phyloP scores from a whole-genome alignment of 2,329 filamentous ascomycete species.

The Rugonectria rugulosa region DNA sequence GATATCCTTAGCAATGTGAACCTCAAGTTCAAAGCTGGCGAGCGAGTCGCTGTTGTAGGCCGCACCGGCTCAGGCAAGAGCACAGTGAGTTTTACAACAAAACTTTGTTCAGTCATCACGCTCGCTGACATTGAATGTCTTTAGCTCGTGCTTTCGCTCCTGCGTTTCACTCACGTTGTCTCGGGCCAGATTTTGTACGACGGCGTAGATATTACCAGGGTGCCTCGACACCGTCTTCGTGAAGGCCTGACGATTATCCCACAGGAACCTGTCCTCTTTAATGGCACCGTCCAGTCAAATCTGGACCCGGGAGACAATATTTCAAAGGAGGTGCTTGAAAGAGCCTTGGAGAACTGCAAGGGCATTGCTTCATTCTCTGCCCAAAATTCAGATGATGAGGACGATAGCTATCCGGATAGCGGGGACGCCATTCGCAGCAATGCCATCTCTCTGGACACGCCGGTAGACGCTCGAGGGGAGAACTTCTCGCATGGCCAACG shows the following conservation, averaged over 20 bases:
- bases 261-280: slow-evolving; percentile 66
- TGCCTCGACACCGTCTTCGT: slow-evolving; percentile 59
- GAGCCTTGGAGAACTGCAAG: slow-evolving; percentile 68
- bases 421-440: slow-evolving; percentile 20
- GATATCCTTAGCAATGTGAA: slow-evolving; percentile 60
- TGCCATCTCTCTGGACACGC: slow-evolving; percentile 50
- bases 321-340: slow-evolving; percentile 60
- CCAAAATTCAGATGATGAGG: slow-evolving; percentile 45
- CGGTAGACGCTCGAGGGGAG: slow-evolving; percentile 60
- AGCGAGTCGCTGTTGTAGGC: slow-evolving; percentile 80
- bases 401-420: slow-evolving; percentile 18
- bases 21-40: slow-evolving; percentile 67
- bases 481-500: slow-evolving; percentile 67
- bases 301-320: slow-evolving; percentile 70
- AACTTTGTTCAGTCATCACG: neutral
- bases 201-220: slow-evolving; percentile 61
- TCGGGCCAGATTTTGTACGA: slow-evolving; percentile 63
- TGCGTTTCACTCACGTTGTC: slow-evolving; percentile 61
- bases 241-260: slow-evolving; percentile 65
- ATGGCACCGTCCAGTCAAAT: slow-evolving; percentile 61
- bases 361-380: slow-evolving; percentile 62
- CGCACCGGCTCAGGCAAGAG: slow-evolving; percentile 86
- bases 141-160: slow-evolving; percentile 59
- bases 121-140: slow-evolving; percentile 18
- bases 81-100: slow-evolving; percentile 62